A percentile compares a stretch with the other conserved stretches of the same genome.
Evolutionary conservation across 2,329 filamentous ascomycete species (phyloP).

Genomic region (Pyrenophora teres): DNA sequence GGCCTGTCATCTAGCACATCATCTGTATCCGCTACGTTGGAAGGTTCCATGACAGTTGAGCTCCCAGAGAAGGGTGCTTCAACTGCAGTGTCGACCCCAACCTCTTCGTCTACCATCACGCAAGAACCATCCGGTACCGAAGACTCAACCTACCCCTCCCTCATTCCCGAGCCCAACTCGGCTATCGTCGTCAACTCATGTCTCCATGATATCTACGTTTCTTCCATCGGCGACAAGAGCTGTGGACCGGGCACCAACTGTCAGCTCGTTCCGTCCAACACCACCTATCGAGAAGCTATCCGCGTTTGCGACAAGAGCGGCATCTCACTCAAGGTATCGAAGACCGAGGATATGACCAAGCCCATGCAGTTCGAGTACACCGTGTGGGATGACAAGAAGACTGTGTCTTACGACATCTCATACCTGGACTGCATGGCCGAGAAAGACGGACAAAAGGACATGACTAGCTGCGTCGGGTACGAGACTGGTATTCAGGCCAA

Average conservation of each 20-base stretch:
- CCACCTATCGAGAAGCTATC: constrained; percentile 11
- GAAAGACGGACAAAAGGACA: constrained; percentile 9
- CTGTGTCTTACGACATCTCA: constrained; percentile 20
- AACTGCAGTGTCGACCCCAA: not conserved
- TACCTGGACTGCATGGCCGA: constrained; percentile 23
- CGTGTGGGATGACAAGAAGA: constrained; percentile 9
- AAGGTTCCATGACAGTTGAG: not conserved
- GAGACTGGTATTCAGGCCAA: constrained; percentile 21
- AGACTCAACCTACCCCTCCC: constrained; percentile 5
- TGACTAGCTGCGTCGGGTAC: constrained; percentile 15
- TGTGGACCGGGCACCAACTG: constrained; percentile 1
- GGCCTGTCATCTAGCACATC: not conserved
- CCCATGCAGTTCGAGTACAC: constrained; percentile 26
- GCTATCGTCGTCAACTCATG: constrained; percentile 27
- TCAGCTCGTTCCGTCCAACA: constrained; percentile 7
- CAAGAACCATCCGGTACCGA: not conserved
- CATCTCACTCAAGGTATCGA: constrained; percentile 19
- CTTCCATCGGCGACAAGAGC: constrained; percentile 14
- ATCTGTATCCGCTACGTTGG: not conserved
- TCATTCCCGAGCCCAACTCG: constrained; percentile 6
- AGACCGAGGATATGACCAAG: not conserved
- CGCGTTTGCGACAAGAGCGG: constrained; percentile 11
- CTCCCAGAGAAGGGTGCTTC: not conserved
- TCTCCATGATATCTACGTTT: constrained; percentile 21
- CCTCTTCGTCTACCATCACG: not conserved